These are phyloP conservation scores for Gossypium ekmanianum DNA, from an alignment of 345 rosid genomes.

Conservation along the genomic window DNA sequence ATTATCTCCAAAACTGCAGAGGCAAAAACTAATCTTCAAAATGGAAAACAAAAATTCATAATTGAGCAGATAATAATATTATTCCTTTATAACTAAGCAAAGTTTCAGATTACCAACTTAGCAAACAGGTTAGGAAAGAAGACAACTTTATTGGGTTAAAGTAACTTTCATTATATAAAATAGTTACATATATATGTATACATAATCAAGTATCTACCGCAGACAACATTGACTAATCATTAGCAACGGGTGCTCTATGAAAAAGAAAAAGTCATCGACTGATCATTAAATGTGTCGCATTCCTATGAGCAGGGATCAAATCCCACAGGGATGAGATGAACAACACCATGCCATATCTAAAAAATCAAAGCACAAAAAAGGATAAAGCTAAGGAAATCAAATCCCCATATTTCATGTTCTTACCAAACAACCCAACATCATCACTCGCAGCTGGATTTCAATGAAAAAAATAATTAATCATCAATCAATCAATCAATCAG, in stretches of 20 bases:
- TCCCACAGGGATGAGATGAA: too few relatives aligned
- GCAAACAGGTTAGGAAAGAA: neutral
- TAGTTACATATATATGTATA: too few relatives aligned
- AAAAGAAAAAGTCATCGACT: too few relatives aligned
- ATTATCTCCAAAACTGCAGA: neutral
- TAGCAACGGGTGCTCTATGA: too few relatives aligned
- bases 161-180: neutral
- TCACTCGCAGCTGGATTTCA: neutral
- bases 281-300: too few relatives aligned
- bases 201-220: too few relatives aligned
- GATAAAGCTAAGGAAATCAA: neutral
- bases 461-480: neutral
- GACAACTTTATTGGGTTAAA: neutral
- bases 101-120: neutral
- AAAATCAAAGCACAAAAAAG: neutral
- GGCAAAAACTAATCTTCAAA: neutral
- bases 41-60: neutral
- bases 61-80: neutral
- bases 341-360: neutral
- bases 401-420: conserved; percentile 4
- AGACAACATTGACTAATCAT: too few relatives aligned
- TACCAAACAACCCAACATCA: neutral
- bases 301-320: too few relatives aligned
- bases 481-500: neutral
- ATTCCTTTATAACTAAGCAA: neutral